Base-by-base conservation (phyloP, 495 filamentous ascomycete species). In the Aspergillus homomorphus region DNA sequence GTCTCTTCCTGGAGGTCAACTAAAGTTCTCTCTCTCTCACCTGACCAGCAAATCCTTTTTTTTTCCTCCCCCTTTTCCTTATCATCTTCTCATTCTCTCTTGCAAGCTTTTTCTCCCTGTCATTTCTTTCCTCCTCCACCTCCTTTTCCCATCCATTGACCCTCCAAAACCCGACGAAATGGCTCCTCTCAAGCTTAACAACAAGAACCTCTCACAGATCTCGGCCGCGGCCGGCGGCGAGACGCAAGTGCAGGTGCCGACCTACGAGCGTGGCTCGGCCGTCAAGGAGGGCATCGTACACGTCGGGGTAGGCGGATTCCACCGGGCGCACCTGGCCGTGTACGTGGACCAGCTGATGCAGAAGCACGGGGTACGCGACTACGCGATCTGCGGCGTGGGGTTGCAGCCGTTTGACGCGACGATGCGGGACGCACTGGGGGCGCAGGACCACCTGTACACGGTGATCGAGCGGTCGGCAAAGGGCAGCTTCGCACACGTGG, bases 201-300 rank as follows among this genome's bases (percentile, higher is more conserved):
- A 22, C 67, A 60, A 65, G 59, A 76, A 75, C 60, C 60, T 78
- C 46, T 51, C 70, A 48, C 70, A 70, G 48, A 78, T 78, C 48
- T n/a, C n/a, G n/a, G 19, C 60, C 44, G 50, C 33, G 6, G 15
- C 68, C 4, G 65, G 69, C 3, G 67, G 68, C 41, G 55, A 69
- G 44, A 44, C 58, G 16, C 49, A 64, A 43, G 58, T 75, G 54
- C 63, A 70, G 60, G 59, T 70, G 33, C 76, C 76, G 4, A 71
- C 62, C 58, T 76, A 77, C 60, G 45, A 48, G 53, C 76, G 76
- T 51, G 68, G 65, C 59, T 56, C 24, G 43, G 70, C 71, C 20
- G 73, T 78, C 66, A 80, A 80, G 66, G 77, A 80, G 62, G 77
- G 77, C 30, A 80, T 80, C 49, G 76, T 80, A 45, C 77, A 80